phyloP scores from a whole-genome alignment of 2,329 filamentous ascomycete species.

The Phialemoniopsis sp. region DNA sequence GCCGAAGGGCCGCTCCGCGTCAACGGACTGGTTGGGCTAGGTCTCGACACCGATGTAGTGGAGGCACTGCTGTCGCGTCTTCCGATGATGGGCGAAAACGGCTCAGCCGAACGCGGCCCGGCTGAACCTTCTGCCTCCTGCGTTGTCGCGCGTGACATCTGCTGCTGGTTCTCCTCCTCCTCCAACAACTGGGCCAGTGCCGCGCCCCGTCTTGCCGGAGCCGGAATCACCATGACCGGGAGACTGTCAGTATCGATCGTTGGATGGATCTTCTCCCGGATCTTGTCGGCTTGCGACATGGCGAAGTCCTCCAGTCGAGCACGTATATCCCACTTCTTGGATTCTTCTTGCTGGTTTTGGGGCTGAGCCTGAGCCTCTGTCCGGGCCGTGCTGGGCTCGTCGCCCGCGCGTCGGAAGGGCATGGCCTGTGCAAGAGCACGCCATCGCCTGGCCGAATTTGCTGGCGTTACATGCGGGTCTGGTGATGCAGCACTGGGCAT shows the following conservation, averaged over 20 bases:
- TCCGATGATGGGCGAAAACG: too few relatives aligned
- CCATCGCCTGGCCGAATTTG: slow-evolving; percentile 16
- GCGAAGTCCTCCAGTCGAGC: slow-evolving; percentile 58
- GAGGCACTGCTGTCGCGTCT: too few relatives aligned
- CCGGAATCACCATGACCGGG: slow-evolving; percentile 57
- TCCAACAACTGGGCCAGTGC: slow-evolving; percentile 53
- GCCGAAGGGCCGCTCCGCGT: too few relatives aligned
- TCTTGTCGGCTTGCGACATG: slow-evolving; percentile 53
- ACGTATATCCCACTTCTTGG: slow-evolving; percentile 49
- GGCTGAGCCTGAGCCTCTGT: too few relatives aligned
- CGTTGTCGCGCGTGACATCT: neutral
- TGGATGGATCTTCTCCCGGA: slow-evolving; percentile 52
- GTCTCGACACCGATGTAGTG: too few relatives aligned
- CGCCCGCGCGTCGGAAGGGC: slow-evolving; percentile 16
- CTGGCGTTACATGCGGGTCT: neutral
- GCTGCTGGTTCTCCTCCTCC: slow-evolving; percentile 36
- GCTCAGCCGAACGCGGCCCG: too few relatives aligned
- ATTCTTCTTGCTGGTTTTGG: slow-evolving; percentile 6
- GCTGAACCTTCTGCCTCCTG: too few relatives aligned
- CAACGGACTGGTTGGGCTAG: too few relatives aligned
- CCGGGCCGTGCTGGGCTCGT: slow-evolving; percentile 1
- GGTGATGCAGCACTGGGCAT: slow-evolving; percentile 13
- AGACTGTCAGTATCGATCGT: slow-evolving; percentile 50
- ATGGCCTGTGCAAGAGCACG: slow-evolving; percentile 22
- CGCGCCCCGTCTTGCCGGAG: slow-evolving; percentile 53